These are phyloP conservation scores for Amaranthus cruentus DNA, from an alignment of 148 eudicot genomes.

Conservation along the genomic window DNA sequence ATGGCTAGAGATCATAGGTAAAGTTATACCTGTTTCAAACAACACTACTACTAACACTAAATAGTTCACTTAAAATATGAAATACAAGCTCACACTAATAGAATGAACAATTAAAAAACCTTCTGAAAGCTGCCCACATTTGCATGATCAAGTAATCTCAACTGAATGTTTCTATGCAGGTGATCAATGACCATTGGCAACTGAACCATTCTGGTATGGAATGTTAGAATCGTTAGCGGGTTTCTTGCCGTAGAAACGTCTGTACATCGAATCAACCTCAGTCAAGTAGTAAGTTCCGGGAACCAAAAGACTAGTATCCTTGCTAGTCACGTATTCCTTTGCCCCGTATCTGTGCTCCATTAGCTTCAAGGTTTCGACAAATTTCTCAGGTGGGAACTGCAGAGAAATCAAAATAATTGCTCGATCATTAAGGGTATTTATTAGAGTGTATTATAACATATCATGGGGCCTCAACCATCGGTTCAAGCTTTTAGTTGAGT, in stretches of 20 bases:
- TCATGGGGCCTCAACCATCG: too few species aligned
- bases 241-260: constrained; percentile 66
- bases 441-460: too few species aligned
- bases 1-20: neutral
- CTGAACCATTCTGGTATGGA: constrained; percentile 33
- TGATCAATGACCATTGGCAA: constrained; percentile 52
- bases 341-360: constrained; percentile 90
- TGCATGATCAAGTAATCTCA: constrained; percentile 18
- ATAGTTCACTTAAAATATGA: neutral
- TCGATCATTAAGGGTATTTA: too few species aligned
- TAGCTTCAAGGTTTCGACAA: constrained; percentile 68
- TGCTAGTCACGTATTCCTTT: constrained; percentile 80
- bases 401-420: neutral
- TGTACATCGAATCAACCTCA: constrained; percentile 70
- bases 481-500: too few species aligned
- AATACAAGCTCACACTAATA: constrained; percentile 12
- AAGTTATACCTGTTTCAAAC: neutral
- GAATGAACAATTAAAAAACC: constrained; percentile 15
- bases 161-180: constrained; percentile 4
- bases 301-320: constrained; percentile 59
- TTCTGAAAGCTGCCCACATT: neutral
- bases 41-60: constrained; percentile 11
- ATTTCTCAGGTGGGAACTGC: constrained; percentile 83
- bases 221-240: constrained; percentile 7
- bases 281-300: constrained; percentile 81